Base-by-base conservation (phyloP, 2,329 filamentous ascomycete species). In the Arthroderma sp. region DNA sequence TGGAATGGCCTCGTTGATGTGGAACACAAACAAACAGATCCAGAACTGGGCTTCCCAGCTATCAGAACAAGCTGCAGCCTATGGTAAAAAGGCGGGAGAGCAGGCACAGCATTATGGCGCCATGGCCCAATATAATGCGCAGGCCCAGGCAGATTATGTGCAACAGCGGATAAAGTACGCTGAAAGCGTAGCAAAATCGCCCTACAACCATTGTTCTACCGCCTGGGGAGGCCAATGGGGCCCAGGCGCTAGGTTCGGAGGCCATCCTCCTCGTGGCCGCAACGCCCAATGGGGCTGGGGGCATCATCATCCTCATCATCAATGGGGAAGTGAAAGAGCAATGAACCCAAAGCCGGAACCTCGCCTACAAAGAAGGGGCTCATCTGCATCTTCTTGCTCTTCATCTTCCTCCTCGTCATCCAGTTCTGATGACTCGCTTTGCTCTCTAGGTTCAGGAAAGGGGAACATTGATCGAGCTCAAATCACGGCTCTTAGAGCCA, bases 81-180 rank as follows among this genome's bases (percentile, higher is more conserved):
- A 62, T 45, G 60, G 61, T 7, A 57, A 60, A 39, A 57, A 56
- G 46, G 53, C 62, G 10, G 59, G 55, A 40, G 54, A 56, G 4
- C 58, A 61, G 22, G 61, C 62, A 4, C 55, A 61, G 42, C 50
- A 61, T 41, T 64, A 63, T 48, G 57, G 62, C 29, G 52, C 59
- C 30, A 56, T 61, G 46, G 58, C 65, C 1, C 63, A 67, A 52
- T 59, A 63, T 36, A 61, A 60, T 31, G 64, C 63, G 5, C 49
- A 61, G 44, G 56, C 60, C 3, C 60, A 59, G 50, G 60, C 59
- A 31, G 55, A 58, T 7, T 63, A 62, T 55, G 49, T 65, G 6
- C 62, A 66, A 50, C 55, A 64, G 40, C 61, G 65, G 37, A 38
- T 11, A 22, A 38, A 38, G 37, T 15, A 44, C 6, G 34, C 36